phyloP scores from a whole-genome alignment of 2,329 filamentous ascomycete species.

The Bipolaris cookei region DNA sequence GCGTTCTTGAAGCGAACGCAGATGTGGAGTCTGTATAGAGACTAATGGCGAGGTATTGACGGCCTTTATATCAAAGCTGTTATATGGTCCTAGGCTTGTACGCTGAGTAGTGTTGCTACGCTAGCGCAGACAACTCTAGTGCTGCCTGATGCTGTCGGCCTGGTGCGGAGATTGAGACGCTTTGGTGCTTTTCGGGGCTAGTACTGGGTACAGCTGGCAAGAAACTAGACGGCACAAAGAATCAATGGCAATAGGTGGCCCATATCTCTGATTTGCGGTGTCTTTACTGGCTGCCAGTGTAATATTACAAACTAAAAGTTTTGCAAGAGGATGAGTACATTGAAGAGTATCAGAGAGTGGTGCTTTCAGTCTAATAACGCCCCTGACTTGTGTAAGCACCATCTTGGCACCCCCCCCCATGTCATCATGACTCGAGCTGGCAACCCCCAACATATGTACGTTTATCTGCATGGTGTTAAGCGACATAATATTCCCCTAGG shows the following conservation, averaged over 20 bases:
- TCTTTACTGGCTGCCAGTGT: no score
- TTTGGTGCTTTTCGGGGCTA: constrained; percentile 1
- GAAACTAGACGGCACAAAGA: no score
- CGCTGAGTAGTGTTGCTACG: not conserved
- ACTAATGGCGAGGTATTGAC: not conserved
- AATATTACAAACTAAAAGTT: not conserved
- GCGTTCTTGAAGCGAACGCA: not conserved
- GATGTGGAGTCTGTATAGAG: not conserved
- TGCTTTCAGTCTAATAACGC: no score
- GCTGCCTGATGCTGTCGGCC: not conserved
- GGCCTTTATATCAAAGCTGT: not conserved
- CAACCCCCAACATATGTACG: not conserved
- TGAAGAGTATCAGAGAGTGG: no score
- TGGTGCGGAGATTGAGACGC: not conserved
- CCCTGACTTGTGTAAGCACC: not conserved
- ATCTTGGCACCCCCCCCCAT: not conserved
- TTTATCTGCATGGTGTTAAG: not conserved
- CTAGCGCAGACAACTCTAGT: not conserved
- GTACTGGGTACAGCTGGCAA: no score
- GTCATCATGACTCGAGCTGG: not conserved
- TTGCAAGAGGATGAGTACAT: not conserved
- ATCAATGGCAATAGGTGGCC: no score
- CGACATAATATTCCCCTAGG: not conserved
- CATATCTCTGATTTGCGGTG: no score
- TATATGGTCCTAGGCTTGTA: no score